Evolutionary conservation across 106 monocot genomes (phyloP), one percentile per base, ranked within the genome.

Genomic region (Dactylorhiza incarnata): DNA sequence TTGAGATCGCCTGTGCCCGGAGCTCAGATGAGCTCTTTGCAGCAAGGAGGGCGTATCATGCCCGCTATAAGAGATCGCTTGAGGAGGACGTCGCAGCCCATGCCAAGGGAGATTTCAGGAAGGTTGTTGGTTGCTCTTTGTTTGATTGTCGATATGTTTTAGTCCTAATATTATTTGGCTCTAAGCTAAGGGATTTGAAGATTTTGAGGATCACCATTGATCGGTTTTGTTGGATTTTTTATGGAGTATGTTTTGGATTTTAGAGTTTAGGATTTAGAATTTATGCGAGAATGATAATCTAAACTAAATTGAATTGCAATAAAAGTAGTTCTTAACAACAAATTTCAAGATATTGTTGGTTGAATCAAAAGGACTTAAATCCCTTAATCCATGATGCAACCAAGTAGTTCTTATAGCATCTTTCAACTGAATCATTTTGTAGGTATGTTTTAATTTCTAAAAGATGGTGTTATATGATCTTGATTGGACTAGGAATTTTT

Each of bases 11-110:
- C 9, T 88, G 86, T 58, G 71, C 88, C 0, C 86, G 88, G 74
- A 86, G 77, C 26, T 86, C 95, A 13, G 72, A 29, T 2, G 78
- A 88, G 71, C 83, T 90, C 6, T 78, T 92, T 26, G 74, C 82
- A 0, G 83, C 65, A 22, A 82, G 85, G 78, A 73, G 82, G 68
- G 95, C 88, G 22, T 95, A 95, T 74, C 95, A 95, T 52, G 83
- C 77, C 37, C 84, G 77, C 7, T 95, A 76, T 77, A 90, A 92
- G 86, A 74, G 79, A 51, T 95, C 95, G 25, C 83, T 95, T 62
- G 95, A 95, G 79, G 95, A 95, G 80, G 95, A 95, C 70, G 90
- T 95, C 17, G 92, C 90, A 6, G 76, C 71, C 15, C 90, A 92
- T 78, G 82, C 86, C 23, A 75, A 83, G 16, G 95, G 92, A 15